Percentiles rank a stretch among this genome's conserved stretches.
phyloP scores from a whole-genome alignment of 495 filamentous ascomycete species.

The Hypoxylon trugodes region DNA sequence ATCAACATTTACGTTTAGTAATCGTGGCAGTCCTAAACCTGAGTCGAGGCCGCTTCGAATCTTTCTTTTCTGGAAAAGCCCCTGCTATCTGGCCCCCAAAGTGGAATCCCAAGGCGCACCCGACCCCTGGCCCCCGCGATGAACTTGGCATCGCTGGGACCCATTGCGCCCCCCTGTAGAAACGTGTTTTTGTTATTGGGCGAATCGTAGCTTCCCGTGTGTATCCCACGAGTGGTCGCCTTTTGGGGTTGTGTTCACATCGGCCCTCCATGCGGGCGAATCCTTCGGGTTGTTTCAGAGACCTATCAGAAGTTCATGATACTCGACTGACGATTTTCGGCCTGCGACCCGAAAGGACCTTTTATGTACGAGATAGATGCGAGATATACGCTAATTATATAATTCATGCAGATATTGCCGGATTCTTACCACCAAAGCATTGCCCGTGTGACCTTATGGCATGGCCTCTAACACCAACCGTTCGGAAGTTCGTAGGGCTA shows the following conservation, averaged over 20 bases:
- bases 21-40: too few species aligned
- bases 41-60: too few species aligned
- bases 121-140: background rate
- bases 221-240: conserved; percentile 11
- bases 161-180: conserved; percentile 12
- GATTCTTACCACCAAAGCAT: background rate
- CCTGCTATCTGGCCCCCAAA: conserved; percentile 15
- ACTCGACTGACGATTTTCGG: background rate
- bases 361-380: background rate
- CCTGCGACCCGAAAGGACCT: conserved; percentile 8
- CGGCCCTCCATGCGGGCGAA: conserved; percentile 10
- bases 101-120: background rate
- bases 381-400: background rate
- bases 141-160: conserved; percentile 8
- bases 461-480: background rate
- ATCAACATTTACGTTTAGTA: too few species aligned
- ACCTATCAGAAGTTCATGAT: conserved; percentile 8
- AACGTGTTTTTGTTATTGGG: conserved; percentile 4
- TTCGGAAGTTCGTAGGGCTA: background rate
- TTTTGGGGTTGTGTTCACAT: background rate
- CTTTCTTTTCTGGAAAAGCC: background rate
- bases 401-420: conserved; percentile 2
- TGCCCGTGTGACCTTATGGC: background rate
- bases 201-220: conserved; percentile 5
- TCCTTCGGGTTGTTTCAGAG: conserved; percentile 27